A percentile compares a stretch with the other conserved stretches of the same genome.
phyloP scores from a whole-genome alignment of 306 rosid species.

The Amphicarpaea edgeworthii region DNA sequence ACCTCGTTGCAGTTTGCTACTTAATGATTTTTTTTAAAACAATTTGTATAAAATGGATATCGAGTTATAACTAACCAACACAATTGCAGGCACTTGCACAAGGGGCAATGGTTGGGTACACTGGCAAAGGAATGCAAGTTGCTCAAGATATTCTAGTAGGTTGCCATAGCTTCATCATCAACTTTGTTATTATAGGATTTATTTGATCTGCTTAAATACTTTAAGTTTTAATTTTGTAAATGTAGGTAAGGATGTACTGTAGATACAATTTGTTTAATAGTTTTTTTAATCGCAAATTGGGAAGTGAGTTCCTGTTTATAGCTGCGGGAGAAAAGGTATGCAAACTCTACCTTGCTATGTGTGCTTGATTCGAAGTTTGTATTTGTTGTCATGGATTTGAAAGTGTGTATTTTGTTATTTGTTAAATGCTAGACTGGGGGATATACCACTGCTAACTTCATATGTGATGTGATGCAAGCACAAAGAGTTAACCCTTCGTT shows the following conservation, averaged over 20 bases:
- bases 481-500: conserved; percentile 56
- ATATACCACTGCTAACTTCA: conserved; percentile 81
- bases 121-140: conserved; percentile 89
- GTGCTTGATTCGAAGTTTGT: conserved; percentile 16
- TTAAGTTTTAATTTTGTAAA: background rate
- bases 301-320: conserved; percentile 73
- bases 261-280: no score
- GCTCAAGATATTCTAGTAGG: conserved; percentile 82
- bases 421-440: conserved; percentile 77
- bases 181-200: conserved; percentile 16
- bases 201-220: conserved; percentile 20
- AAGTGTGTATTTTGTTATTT: conserved; percentile 26
- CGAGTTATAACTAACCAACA: conserved; percentile 44
- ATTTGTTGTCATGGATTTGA: conserved; percentile 5
- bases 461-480: conserved; percentile 90
- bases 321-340: conserved; percentile 95
- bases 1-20: conserved; percentile 15
- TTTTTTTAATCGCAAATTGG: conserved; percentile 57
- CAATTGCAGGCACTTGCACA: conserved; percentile 75
- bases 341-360: conserved; percentile 27
- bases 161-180: conserved; percentile 33
- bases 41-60: conserved; percentile 27
- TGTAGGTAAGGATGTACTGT: conserved; percentile 75
- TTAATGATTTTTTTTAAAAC: background rate
- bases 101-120: conserved; percentile 94